Conservation (phyloP, 2,329 filamentous ascomycete species). For the Coniochaeta sp. region DNA sequence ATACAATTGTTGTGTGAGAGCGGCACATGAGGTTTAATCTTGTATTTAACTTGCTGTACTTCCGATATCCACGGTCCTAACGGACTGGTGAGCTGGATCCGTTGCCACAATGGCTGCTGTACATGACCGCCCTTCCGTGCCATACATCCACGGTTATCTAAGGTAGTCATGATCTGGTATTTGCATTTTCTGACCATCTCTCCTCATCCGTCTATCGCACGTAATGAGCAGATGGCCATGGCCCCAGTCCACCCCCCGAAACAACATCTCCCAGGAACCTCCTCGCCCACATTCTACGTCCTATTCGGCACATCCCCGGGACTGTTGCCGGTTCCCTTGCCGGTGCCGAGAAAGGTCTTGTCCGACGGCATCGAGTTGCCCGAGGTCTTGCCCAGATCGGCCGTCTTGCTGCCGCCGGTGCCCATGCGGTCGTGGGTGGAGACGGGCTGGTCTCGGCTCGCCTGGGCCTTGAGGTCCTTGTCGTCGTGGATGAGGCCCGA, state of each 20-base stretch:
- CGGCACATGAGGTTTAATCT: not conserved
- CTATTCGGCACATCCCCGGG: not conserved
- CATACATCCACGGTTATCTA: no score
- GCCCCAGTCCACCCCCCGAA: not conserved
- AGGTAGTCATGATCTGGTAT: not conserved
- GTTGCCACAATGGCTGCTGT: no score
- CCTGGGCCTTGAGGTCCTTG: not conserved
- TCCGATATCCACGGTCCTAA: not conserved
- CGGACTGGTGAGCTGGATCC: not conserved
- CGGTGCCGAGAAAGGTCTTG: not conserved
- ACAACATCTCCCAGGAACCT: not conserved
- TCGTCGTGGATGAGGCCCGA: not conserved
- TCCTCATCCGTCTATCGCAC: no score
- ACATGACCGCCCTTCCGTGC: not conserved
- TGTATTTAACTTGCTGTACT: not conserved
- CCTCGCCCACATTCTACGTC: not conserved
- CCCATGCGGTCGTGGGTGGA: not conserved
- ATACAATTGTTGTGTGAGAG: not conserved
- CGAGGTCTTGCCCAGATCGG: not conserved
- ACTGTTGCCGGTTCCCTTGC: not conserved
- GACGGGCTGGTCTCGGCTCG: not conserved
- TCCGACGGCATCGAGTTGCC: not conserved
- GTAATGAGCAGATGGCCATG: not conserved
- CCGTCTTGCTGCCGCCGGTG: not conserved
- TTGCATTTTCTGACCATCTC: not conserved